Conservation (phyloP, 169 alveolate genomes). For the Cystoisospora suis region DNA sequence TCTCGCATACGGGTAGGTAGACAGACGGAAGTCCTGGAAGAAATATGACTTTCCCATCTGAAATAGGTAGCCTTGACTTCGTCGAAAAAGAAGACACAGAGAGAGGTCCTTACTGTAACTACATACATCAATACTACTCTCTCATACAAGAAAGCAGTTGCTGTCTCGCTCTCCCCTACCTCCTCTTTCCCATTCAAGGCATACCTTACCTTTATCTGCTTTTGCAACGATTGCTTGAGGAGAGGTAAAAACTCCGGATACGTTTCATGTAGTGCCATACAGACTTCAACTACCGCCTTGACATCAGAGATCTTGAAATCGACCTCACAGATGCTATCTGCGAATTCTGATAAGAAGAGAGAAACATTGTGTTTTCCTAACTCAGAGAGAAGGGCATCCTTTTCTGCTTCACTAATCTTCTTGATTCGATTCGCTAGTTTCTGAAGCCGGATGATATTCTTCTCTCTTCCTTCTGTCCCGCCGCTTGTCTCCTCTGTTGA, state of each 20-base stretch:
- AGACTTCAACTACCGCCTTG: conserved; percentile 32
- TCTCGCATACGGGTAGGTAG: too few relatives aligned
- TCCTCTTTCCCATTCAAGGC: background rate
- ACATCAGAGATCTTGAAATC: conserved; percentile 33
- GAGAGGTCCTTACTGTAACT: too few relatives aligned
- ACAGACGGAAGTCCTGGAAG: too few relatives aligned
- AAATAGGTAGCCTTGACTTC: too few relatives aligned
- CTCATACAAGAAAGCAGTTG: too few relatives aligned
- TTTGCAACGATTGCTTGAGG: conserved; percentile 2
- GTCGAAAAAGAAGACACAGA: too few relatives aligned
- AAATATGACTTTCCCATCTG: too few relatives aligned
- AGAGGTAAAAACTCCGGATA: conserved; percentile 17
- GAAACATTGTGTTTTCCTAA: conserved; percentile 15
- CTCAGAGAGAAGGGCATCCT: conserved; percentile 20
- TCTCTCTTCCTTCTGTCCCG: conserved; percentile 53
- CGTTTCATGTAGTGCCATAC: background rate
- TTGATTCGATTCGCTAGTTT: conserved; percentile 22
- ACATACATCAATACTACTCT: too few relatives aligned
- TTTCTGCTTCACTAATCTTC: conserved; percentile 41
- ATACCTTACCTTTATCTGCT: background rate
- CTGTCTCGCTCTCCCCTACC: background rate
- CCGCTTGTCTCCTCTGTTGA: too few relatives aligned
- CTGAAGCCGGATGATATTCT: conserved; percentile 19
- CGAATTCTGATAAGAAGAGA: conserved; percentile 34
- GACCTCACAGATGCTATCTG: conserved; percentile 22